Evolutionary conservation across 768 basidiomycete species (phyloP).

Genomic region (Suillus brevipes): DNA sequence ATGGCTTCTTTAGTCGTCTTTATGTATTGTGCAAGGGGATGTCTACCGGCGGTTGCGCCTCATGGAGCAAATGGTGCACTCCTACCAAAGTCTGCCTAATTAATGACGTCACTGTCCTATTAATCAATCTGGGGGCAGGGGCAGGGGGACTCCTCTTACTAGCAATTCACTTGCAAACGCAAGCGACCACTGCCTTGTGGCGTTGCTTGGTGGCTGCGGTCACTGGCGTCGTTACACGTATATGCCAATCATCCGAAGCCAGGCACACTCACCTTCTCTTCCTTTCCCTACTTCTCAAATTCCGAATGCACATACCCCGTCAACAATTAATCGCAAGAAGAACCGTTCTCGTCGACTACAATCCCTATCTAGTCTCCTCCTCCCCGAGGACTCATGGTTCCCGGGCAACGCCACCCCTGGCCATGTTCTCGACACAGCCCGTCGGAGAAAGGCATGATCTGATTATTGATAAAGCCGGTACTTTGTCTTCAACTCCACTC

Average conservation of each 20-base stretch:
- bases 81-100: conserved; percentile 2
- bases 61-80: not conserved
- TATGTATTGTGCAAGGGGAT: not conserved
- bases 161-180: not conserved
- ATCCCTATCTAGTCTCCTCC: conserved; percentile 1
- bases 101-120: not conserved
- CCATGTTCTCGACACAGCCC: not conserved
- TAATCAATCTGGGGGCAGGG: not conserved
- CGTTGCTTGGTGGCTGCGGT: conserved; percentile 4
- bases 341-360: not conserved
- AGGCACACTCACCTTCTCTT: conserved; percentile 2
- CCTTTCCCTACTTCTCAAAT: not conserved
- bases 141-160: not conserved
- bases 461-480: not conserved
- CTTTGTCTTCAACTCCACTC: not conserved
- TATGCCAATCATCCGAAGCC: conserved; percentile 3
- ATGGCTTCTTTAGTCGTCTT: too few relatives aligned
- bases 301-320: not conserved
- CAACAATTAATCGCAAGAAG: conserved; percentile 9
- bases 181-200: not conserved
- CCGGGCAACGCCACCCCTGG: conserved; percentile 2
- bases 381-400: not conserved
- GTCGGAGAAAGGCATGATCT: conserved; percentile 2
- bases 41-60: not conserved
- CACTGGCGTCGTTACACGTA: not conserved